A percentile compares a stretch with the other conserved stretches of the same genome.
These are phyloP conservation scores for Jackrogersella minutella DNA, from an alignment of 495 filamentous ascomycete genomes.

Conservation along the genomic window DNA sequence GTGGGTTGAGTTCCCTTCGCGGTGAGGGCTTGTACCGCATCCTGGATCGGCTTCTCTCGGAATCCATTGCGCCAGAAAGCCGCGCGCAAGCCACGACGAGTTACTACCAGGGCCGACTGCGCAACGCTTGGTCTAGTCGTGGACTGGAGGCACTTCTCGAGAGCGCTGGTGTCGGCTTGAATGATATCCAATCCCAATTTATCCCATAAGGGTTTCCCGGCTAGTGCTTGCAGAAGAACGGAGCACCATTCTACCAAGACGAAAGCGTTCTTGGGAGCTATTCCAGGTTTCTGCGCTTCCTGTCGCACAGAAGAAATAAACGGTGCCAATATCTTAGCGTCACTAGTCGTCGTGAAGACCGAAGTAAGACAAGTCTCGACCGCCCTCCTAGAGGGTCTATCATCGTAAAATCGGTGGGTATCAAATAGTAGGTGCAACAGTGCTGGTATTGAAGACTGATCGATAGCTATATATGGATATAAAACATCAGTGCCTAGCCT, in stretches of 20 bases:
- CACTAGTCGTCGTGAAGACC: conserved; percentile 61
- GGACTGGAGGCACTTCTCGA: conserved; percentile 79
- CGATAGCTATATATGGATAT: conserved; percentile 47
- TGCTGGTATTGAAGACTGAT: conserved; percentile 43
- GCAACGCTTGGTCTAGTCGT: conserved; percentile 65
- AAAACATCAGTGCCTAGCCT: conserved; percentile 9
- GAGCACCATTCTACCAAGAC: conserved; percentile 92
- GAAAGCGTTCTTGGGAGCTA: conserved; percentile 82
- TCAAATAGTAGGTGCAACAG: conserved; percentile 78
- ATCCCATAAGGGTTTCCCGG: conserved; percentile 65
- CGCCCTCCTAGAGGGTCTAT: conserved; percentile 81
- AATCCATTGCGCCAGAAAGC: conserved; percentile 67
- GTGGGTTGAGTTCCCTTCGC: conserved; percentile 66
- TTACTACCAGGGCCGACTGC: conserved; percentile 72
- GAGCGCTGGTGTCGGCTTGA: conserved; percentile 65
- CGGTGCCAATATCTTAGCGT: conserved; percentile 63
- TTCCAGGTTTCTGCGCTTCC: conserved; percentile 75
- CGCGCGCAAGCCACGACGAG: conserved; percentile 75
- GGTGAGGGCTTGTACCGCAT: conserved; percentile 70
- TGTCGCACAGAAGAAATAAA: conserved; percentile 64
- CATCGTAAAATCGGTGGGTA: conserved; percentile 86
- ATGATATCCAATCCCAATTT: conserved; percentile 70
- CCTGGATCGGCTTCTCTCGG: conserved; percentile 66
- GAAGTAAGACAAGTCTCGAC: conserved; percentile 77
- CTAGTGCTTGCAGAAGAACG: conserved; percentile 70